A percentile compares a stretch with the other conserved stretches of the same genome.
phyloP scores from a whole-genome alignment of 108 stramenopile species.

The Cyclostephanos invisitatus region DNA sequence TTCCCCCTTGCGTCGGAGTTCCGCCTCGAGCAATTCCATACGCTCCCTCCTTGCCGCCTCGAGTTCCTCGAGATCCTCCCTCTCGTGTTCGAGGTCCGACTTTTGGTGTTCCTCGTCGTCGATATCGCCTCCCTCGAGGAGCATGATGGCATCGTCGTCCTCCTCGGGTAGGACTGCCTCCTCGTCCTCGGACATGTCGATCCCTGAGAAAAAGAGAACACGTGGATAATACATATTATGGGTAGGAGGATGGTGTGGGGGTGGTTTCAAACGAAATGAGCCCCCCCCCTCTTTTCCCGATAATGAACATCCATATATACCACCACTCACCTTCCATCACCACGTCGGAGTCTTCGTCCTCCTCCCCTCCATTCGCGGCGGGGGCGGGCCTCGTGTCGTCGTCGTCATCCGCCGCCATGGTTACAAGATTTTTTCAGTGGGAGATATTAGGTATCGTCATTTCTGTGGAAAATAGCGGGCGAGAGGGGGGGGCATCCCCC shows the following conservation, averaged over 20 bases:
- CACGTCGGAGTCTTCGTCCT: constrained; percentile 56
- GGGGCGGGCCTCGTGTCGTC: constrained; percentile 14
- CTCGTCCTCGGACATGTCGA: constrained; percentile 33
- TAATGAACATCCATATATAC: background rate
- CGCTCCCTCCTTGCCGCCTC: constrained; percentile 70
- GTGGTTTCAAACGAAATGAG: background rate
- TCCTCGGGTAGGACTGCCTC: constrained; percentile 23
- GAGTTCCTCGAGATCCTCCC: constrained; percentile 54
- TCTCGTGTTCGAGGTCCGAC: constrained; percentile 16
- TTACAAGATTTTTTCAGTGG: background rate
- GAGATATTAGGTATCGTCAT: too few relatives aligned
- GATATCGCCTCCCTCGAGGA: background rate
- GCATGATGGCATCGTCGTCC: constrained; percentile 6
- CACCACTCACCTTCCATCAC: constrained; percentile 42
- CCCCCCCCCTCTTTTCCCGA: background rate
- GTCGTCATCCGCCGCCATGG: constrained; percentile 8
- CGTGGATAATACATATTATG: background rate
- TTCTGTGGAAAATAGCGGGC: too few relatives aligned
- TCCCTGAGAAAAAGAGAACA: constrained; percentile 8
- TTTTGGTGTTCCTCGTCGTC: constrained; percentile 15
- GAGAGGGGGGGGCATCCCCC: too few relatives aligned
- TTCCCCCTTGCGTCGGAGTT: constrained; percentile 39
- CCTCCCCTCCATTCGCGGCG: constrained; percentile 20
- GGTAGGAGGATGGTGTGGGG: background rate
- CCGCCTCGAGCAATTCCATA: constrained; percentile 71